Evolutionary conservation across 805 yeast genomes (phyloP).

Genomic region (Wickerhamiella allomyrinae): DNA sequence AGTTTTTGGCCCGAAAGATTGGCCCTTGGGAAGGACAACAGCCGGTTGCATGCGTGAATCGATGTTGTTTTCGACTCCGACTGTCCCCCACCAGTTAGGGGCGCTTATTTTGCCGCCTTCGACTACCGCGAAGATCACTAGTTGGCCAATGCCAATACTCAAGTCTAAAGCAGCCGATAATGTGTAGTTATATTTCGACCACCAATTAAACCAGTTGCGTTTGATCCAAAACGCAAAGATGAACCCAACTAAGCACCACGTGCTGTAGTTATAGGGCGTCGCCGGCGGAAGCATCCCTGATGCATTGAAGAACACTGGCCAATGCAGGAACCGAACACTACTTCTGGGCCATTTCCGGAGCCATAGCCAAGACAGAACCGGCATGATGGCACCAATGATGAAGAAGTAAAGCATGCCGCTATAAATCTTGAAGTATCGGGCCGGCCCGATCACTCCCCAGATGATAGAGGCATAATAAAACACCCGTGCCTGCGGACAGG

Average conservation of each 20-base stretch:
- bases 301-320: slow-evolving; percentile 52
- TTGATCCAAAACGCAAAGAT: slow-evolving; percentile 44
- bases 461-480: slow-evolving; percentile 43
- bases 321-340: slow-evolving; percentile 37
- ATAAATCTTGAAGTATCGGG: slow-evolving; percentile 42
- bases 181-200: slow-evolving; percentile 63
- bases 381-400: slow-evolving; percentile 38
- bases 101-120: slow-evolving; percentile 29
- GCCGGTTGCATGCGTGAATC: slow-evolving; percentile 24
- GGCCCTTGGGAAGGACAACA: slow-evolving; percentile 27
- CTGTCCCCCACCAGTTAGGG: slow-evolving; percentile 58
- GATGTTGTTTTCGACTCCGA: slow-evolving; percentile 29
- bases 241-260: slow-evolving; percentile 41
- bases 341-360: slow-evolving; percentile 29
- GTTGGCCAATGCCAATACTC: slow-evolving; percentile 50
- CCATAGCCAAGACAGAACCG: slow-evolving; percentile 29
- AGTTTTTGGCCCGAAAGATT: slow-evolving; percentile 33
- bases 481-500: slow-evolving; percentile 33
- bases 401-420: slow-evolving; percentile 45
- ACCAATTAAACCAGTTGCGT: slow-evolving; percentile 47
- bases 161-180: slow-evolving; percentile 52
- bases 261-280: slow-evolving; percentile 50
- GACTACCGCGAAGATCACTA: slow-evolving; percentile 41
- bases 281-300: slow-evolving; percentile 62
- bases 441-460: slow-evolving; percentile 58